These are phyloP conservation scores for Massarina eburnea DNA, from an alignment of 2,329 filamentous ascomycete species.

Conservation along the genomic window DNA sequence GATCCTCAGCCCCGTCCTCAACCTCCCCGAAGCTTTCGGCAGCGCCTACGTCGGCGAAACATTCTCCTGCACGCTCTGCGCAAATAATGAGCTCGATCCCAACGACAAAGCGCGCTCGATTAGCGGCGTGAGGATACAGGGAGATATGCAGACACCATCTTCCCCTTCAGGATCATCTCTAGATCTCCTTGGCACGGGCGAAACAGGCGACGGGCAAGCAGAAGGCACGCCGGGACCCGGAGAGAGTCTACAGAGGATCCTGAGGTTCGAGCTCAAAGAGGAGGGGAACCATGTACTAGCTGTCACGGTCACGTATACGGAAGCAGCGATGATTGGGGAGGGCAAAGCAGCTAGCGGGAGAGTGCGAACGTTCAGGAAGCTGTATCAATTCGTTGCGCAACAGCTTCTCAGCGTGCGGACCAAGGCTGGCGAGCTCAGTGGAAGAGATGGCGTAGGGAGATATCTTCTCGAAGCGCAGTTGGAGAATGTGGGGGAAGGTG, in stretches of 20 bases:
- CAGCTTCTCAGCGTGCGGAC: slow-evolving; percentile 86
- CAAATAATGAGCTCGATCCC: slow-evolving; percentile 76
- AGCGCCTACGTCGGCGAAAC: slow-evolving; percentile 94
- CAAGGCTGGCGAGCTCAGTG: slow-evolving; percentile 70
- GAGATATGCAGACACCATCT: slow-evolving; percentile 93
- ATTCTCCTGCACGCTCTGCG: slow-evolving; percentile 91
- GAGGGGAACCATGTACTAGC: slow-evolving; percentile 92
- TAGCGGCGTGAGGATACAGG: slow-evolving; percentile 77
- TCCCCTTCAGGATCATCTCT: slow-evolving; percentile 64
- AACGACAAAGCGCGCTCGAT: slow-evolving; percentile 53
- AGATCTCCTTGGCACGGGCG: slow-evolving; percentile 54
- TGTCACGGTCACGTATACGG: slow-evolving; percentile 92
- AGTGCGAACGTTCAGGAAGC: slow-evolving; percentile 84
- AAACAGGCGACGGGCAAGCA: slow-evolving; percentile 13
- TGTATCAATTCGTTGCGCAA: slow-evolving; percentile 96
- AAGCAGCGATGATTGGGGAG: slow-evolving; percentile 63
- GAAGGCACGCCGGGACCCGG: slow-evolving; percentile 54
- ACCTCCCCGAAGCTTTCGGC: slow-evolving; percentile 86
- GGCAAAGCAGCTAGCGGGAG: slow-evolving; percentile 57
- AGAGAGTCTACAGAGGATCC: slow-evolving; percentile 75
- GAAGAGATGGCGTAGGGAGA: slow-evolving; percentile 45
- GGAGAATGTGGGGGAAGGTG: slow-evolving; percentile 87
- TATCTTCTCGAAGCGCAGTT: slow-evolving; percentile 92
- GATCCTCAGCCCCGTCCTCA: slow-evolving; percentile 65
- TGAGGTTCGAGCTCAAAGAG: slow-evolving; percentile 87